Base-by-base conservation (phyloP, 2,329 filamentous ascomycete species). In the Ophiocordyceps camponoti-floridani region DNA sequence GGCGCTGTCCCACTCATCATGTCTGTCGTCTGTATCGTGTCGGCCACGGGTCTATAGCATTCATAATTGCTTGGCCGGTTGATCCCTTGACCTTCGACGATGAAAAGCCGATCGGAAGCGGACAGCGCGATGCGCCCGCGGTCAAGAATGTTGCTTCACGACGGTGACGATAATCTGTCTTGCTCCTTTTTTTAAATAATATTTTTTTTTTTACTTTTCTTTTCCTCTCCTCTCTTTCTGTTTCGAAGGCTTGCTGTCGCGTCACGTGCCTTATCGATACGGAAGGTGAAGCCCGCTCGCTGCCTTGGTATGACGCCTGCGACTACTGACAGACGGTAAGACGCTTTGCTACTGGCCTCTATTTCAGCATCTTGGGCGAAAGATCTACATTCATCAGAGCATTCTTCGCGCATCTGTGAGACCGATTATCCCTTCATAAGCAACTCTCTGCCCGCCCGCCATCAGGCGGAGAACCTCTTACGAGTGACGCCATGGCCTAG, bases 1-100 rank as follows among this genome's bases (percentile, higher is more conserved):
- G 56, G 54, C 52, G 55, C 41, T 47, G 62, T 62, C 13, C 62
- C 61, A 49, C 63, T 70, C 69, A 72, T 72, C n/a, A n/a, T n/a
- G n/a, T n/a, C n/a, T 41, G 45, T 41, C 5, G 23, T 16, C 16
- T 16, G 33, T 37, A n/a, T 14, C 33, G 33, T 37, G 16, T 37
- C 33, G 16, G 7, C 31, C 14, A 13, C 13, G 33, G 27, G 5
- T 30, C 6, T 30, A 6, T 30, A 30, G 6, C 11, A 6, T 30
- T 30, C 27, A 30, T 30, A 30, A 30, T 5, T 5, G 27, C 27
- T 11, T 30, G 27, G 27, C 27, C 5, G 27, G 5, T 30, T 11
- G 27, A 30, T 6, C 11, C 5, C 6, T 11, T 30, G 11, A 30
- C 11, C 6, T 5, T 11, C 6, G 27, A 30, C 27, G 27, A 30